Percentiles rank a stretch among this genome's conserved stretches.
Conservation (phyloP, 805 yeast genomes). For the Kodamaea nitidulidarum region DNA sequence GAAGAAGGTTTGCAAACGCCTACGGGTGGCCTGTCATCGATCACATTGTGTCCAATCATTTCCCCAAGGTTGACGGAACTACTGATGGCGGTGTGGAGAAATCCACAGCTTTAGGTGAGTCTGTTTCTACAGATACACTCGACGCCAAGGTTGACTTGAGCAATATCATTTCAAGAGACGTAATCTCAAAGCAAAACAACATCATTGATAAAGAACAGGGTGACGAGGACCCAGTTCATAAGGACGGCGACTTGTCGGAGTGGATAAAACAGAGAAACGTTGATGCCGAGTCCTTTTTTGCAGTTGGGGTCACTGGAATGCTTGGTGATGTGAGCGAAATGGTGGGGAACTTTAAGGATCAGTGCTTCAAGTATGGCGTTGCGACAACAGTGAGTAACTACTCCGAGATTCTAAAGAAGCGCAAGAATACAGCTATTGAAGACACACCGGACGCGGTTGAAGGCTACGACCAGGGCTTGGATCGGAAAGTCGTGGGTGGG, state of each 20-base stretch:
- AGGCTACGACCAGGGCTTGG: conserved; percentile 2
- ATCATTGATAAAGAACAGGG: conserved; percentile 24
- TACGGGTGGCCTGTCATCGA: conserved; percentile 94
- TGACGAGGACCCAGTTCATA: conserved; percentile 13
- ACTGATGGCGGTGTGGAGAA: conserved; percentile 14
- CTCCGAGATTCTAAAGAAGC: conserved; percentile 9
- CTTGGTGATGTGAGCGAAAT: conserved; percentile 60
- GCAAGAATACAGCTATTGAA: neutral
- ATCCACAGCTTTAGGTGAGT: conserved; percentile 5
- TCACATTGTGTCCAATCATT: conserved; percentile 71
- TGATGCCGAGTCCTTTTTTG: conserved; percentile 37
- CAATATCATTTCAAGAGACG: conserved; percentile 30
- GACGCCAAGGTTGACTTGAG: conserved; percentile 27
- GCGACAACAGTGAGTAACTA: conserved; percentile 9
- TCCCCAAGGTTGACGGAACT: conserved; percentile 21
- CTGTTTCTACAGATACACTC: conserved; percentile 18
- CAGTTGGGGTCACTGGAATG: conserved; percentile 71
- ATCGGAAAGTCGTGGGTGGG: conserved; percentile 4
- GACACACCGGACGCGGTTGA: neutral
- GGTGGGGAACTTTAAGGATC: conserved; percentile 44
- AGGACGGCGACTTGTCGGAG: conserved; percentile 18
- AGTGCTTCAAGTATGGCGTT: conserved; percentile 22
- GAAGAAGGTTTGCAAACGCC: conserved; percentile 86
- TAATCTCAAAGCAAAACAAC: conserved; percentile 33
- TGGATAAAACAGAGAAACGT: conserved; percentile 49